A percentile compares a stretch with the other conserved stretches of the same genome.
Conservation (phyloP, 176 grass and related monocot genomes). For the Oryza meridionalis region DNA sequence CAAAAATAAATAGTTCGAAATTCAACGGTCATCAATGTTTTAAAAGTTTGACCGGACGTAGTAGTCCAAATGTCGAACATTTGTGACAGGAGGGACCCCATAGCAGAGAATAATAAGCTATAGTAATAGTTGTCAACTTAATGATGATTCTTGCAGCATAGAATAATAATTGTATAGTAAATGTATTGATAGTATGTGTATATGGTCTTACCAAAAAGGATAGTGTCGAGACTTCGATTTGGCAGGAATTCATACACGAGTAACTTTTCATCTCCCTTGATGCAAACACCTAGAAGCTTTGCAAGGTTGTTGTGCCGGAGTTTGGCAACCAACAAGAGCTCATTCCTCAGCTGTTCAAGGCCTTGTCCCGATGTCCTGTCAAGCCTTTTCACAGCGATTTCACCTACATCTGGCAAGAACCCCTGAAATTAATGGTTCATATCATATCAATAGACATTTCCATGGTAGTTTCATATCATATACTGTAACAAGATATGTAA, state of each 20-base stretch:
- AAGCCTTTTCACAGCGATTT: slow-evolving; percentile 38
- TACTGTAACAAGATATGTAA: not conserved
- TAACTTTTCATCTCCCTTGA: slow-evolving; percentile 45
- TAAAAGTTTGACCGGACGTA: too few relatives aligned
- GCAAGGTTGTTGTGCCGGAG: slow-evolving; percentile 57
- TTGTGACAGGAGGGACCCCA: too few relatives aligned
- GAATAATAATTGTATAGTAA: not conserved
- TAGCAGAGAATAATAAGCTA: too few relatives aligned
- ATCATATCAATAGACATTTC: too few relatives aligned
- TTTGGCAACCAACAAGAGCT: slow-evolving; percentile 57
- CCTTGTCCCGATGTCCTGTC: slow-evolving; percentile 42
- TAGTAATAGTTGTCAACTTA: not conserved
- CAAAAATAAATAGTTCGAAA: too few relatives aligned
- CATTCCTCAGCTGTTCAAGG: slow-evolving; percentile 41
- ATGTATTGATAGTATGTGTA: not conserved
- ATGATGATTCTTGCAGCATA: not conserved
- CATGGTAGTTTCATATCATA: not conserved
- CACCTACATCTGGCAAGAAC: slow-evolving; percentile 11
- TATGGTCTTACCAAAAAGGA: slow-evolving; percentile 44
- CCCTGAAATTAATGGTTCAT: slow-evolving; percentile 36
- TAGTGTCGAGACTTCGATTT: slow-evolving; percentile 50
- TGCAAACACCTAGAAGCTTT: slow-evolving; percentile 41
- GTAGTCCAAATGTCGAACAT: too few relatives aligned
- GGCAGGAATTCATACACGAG: slow-evolving; percentile 54
- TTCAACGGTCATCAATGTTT: too few relatives aligned